Conservation (phyloP, 2,329 filamentous ascomycete species). For the Apiospora phragmitis region DNA sequence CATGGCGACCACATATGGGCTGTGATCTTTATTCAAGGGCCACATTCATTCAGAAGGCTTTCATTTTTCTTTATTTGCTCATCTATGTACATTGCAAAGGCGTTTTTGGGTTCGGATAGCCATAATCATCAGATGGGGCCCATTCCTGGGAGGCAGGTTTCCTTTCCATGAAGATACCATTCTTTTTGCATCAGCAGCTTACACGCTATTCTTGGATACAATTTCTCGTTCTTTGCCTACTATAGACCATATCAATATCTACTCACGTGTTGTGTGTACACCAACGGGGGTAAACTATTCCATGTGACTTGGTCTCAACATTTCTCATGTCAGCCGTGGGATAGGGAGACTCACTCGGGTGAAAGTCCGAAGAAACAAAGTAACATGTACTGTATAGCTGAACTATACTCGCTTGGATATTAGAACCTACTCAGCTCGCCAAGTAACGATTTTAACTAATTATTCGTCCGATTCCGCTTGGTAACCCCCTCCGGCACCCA, state of each 20-base stretch:
- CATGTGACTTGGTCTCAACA: neutral
- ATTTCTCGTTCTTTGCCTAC: neutral
- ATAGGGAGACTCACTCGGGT: neutral
- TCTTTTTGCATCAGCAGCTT: neutral
- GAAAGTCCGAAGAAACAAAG: neutral
- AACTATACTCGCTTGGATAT: neutral
- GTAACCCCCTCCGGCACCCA: neutral
- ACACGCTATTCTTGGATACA: neutral
- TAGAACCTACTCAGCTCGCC: neutral
- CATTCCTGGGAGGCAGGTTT: neutral
- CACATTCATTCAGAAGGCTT: neutral
- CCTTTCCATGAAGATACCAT: neutral
- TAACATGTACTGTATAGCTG: neutral
- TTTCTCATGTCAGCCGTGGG: neutral
- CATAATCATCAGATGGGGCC: neutral
- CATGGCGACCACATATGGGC: neutral
- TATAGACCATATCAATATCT: neutral
- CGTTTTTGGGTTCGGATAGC: neutral
- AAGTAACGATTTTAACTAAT: neutral
- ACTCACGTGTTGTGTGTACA: no score
- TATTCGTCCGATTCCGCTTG: neutral
- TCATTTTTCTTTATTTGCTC: neutral
- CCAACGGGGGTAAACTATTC: neutral
- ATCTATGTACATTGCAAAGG: conserved; percentile 16
- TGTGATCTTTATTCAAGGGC: neutral